phyloP scores from a whole-genome alignment of 257 asterid species.

The Jacaranda mimosifolia region DNA sequence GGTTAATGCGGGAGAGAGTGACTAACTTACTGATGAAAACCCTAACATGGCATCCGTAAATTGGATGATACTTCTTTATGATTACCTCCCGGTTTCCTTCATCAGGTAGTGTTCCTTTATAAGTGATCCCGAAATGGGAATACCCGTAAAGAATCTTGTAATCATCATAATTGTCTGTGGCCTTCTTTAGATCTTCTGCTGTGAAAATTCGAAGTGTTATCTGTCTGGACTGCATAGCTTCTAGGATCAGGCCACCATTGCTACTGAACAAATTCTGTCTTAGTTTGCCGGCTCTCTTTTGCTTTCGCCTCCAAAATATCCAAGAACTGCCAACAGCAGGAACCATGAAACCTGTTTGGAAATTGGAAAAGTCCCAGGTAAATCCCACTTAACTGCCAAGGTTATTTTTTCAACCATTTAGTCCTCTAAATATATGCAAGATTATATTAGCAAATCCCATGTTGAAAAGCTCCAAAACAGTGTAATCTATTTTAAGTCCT shows the following conservation, averaged over 20 bases:
- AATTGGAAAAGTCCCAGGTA: too few relatives aligned
- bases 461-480: not conserved
- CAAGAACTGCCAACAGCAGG: conserved; percentile 38
- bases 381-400: too few relatives aligned
- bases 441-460: not conserved
- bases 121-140: conserved; percentile 19
- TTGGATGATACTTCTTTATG: conserved; percentile 11
- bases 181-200: conserved; percentile 43
- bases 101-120: conserved; percentile 31
- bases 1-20: conserved; percentile 33
- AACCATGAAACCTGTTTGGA: conserved; percentile 36
- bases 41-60: conserved; percentile 16
- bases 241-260: conserved; percentile 41
- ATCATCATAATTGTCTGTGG: conserved; percentile 37
- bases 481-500: not conserved
- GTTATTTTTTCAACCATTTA: too few relatives aligned
- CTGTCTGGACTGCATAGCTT: not conserved
- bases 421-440: too few relatives aligned
- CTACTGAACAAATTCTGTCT: conserved; percentile 25
- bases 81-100: conserved; percentile 9
- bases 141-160: not conserved
- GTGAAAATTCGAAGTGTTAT: conserved; percentile 29
- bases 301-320: conserved; percentile 33
- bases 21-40: conserved; percentile 30
- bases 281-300: conserved; percentile 35